Percentiles rank a stretch among this genome's conserved stretches.
Evolutionary conservation across 2,329 filamentous ascomycete genomes (phyloP).

Genomic region (Paracoccidioides lutzii): DNA sequence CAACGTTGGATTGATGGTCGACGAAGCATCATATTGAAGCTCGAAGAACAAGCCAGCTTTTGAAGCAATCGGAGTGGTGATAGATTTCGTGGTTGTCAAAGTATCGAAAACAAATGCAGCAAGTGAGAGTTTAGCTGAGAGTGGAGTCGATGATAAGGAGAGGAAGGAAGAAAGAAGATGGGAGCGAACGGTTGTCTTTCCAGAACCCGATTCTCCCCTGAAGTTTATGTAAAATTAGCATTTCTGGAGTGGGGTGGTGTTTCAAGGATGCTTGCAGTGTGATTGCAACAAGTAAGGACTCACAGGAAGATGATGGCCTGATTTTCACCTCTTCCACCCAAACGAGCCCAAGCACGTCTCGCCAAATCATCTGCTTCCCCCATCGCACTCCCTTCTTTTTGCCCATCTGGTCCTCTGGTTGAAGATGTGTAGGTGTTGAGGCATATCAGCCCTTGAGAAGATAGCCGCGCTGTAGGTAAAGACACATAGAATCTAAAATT

Average conservation of each 20-base stretch:
- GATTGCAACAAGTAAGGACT: conserved; percentile 27
- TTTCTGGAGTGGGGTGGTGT: too few species aligned
- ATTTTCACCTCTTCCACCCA: conserved; percentile 82
- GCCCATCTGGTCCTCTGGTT: conserved; percentile 75
- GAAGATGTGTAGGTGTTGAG: conserved; percentile 93
- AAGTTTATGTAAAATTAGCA: conserved; percentile 18
- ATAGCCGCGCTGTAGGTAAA: conserved; percentile 74
- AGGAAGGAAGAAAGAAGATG: conserved; percentile 78
- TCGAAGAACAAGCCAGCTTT: conserved; percentile 94
- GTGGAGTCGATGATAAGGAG: conserved; percentile 77
- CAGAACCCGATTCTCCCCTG: conserved; percentile 89
- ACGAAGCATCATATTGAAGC: conserved; percentile 86
- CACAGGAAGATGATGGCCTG: conserved; percentile 89
- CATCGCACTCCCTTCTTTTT: conserved; percentile 82
- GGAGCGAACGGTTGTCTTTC: conserved; percentile 87
- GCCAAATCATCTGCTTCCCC: conserved; percentile 88
- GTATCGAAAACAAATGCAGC: conserved; percentile 93
- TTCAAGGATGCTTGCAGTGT: too few species aligned
- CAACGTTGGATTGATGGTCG: conserved; percentile 69
- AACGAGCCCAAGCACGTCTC: conserved; percentile 66
- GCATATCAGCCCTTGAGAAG: conserved; percentile 79
- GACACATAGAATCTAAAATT: conserved; percentile 77
- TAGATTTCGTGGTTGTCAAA: conserved; percentile 91
- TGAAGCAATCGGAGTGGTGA: conserved; percentile 87
- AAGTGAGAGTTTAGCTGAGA: conserved; percentile 85